Evolutionary conservation across 257 asterid genomes (phyloP).

Genomic region (Nicotiana obtusifolia): DNA sequence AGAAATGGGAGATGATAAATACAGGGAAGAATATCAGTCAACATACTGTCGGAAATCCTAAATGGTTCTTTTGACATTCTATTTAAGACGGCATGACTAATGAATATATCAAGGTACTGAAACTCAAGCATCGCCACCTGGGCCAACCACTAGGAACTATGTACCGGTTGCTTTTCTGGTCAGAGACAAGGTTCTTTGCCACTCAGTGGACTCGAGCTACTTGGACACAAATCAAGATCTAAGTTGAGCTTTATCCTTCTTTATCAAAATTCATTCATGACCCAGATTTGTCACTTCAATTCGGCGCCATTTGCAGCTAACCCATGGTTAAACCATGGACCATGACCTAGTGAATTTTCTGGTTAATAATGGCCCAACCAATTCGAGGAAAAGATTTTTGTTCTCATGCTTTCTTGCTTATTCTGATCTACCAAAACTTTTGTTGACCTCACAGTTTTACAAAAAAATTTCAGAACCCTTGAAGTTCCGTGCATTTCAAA

Average conservation of each 20-base stretch:
- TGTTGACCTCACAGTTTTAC: background rate
- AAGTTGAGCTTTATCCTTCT: background rate
- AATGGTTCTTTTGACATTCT: background rate
- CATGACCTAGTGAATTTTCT: background rate
- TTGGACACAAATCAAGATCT: background rate
- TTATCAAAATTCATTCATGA: background rate
- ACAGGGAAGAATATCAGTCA: background rate
- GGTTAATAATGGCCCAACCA: background rate
- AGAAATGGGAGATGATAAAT: background rate
- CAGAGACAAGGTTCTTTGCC: background rate
- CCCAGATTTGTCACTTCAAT: background rate
- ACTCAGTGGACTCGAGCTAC: background rate
- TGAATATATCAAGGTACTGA: slow-evolving; percentile 4
- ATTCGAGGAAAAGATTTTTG: background rate
- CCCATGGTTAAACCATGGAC: background rate
- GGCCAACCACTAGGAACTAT: background rate
- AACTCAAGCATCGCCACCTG: background rate
- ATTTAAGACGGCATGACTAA: background rate
- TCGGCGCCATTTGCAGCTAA: background rate
- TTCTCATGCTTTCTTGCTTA: background rate
- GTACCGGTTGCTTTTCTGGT: background rate
- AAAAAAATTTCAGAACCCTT: background rate
- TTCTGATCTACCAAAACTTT: background rate
- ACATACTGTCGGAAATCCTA: background rate
- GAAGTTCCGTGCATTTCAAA: background rate